Conservation (phyloP, 129 eudicot species). For the Oenanthe sinensis region DNA sequence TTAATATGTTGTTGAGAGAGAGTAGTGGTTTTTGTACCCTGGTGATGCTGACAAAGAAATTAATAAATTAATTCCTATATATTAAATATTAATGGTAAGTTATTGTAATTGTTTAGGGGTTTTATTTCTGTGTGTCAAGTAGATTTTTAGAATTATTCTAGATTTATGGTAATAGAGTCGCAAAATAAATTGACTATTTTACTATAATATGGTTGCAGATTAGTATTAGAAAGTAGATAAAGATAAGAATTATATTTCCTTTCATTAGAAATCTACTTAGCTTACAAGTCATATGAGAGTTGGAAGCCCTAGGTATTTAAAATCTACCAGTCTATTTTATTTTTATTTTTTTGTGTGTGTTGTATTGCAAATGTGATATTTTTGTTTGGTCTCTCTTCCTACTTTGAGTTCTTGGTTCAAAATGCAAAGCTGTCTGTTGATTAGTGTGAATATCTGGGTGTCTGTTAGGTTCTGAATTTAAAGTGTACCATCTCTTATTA, state of each 20-base stretch:
- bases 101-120: not conserved
- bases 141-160: too few species aligned
- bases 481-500: not conserved
- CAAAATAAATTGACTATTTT: too few species aligned
- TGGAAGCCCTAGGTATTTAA: not conserved
- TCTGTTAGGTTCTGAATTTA: not conserved
- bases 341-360: not conserved
- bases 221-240: too few species aligned
- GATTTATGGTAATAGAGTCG: too few species aligned
- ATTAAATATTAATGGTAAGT: not conserved
- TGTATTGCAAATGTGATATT: not conserved
- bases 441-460: not conserved
- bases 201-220: too few species aligned
- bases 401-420: not conserved
- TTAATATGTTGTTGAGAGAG: not conserved
- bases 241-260: too few species aligned
- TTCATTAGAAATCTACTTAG: too few species aligned
- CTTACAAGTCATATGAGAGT: not conserved
- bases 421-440: not conserved
- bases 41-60: not conserved
- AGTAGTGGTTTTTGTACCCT: not conserved
- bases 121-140: not conserved
- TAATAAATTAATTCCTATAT: too few species aligned
- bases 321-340: not conserved
- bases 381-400: not conserved